Evolutionary conservation across 257 asterid species (phyloP).

Genomic region (Scutellaria baicalensis): DNA sequence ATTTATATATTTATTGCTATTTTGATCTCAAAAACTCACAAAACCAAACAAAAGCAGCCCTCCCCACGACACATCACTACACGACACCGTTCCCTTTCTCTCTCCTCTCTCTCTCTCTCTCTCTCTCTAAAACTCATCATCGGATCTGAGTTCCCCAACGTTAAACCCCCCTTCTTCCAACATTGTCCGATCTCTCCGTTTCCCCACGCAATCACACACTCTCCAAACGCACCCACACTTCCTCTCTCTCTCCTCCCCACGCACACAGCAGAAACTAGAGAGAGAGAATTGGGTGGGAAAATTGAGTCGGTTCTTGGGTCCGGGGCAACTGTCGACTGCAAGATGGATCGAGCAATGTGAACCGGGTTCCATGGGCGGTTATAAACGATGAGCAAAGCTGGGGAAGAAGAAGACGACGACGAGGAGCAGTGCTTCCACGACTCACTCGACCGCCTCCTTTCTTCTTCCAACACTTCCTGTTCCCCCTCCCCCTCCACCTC

Average conservation of each 20-base stretch:
- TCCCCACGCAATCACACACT: slow-evolving; percentile 26
- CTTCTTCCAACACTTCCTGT: slow-evolving; percentile 73
- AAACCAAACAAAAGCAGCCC: slow-evolving; percentile 20
- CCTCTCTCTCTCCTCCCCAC: not conserved
- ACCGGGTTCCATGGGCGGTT: slow-evolving; percentile 33
- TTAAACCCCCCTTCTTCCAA: slow-evolving; percentile 30
- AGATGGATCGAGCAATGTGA: slow-evolving; percentile 40
- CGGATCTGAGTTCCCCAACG: slow-evolving; percentile 65
- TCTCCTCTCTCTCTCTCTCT: slow-evolving; percentile 22
- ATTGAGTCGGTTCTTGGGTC: slow-evolving; percentile 2
- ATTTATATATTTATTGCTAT: slow-evolving; percentile 4
- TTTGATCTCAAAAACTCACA: slow-evolving; percentile 1
- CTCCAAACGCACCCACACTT: not conserved
- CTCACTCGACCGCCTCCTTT: slow-evolving; percentile 71
- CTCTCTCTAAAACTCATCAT: slow-evolving; percentile 33
- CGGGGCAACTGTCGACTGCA: slow-evolving; percentile 25
- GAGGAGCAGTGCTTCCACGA: slow-evolving; percentile 59
- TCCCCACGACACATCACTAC: slow-evolving; percentile 15
- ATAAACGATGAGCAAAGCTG: slow-evolving; percentile 60
- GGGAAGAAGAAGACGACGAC: slow-evolving; percentile 53
- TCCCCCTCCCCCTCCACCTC: slow-evolving; percentile 53
- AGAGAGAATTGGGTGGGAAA: slow-evolving; percentile 4
- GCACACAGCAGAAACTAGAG: slow-evolving; percentile 4
- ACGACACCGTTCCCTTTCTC: slow-evolving; percentile 27
- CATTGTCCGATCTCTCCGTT: slow-evolving; percentile 51